Base-by-base conservation (phyloP, 1,139 yeast genomes). In the Yarrowia galli region DNA sequence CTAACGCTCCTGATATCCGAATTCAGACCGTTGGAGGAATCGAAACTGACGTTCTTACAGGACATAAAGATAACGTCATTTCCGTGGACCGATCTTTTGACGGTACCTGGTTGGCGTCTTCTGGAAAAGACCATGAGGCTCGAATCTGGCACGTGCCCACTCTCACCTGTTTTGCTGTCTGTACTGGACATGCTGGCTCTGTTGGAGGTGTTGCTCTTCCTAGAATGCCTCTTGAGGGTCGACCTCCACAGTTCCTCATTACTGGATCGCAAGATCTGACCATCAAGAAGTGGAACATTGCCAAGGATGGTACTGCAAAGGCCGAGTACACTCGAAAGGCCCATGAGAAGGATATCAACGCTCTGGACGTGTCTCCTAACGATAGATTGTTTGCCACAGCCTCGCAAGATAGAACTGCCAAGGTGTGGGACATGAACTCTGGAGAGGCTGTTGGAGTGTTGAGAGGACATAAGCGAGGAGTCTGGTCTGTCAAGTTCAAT, bases 271-370 rank as follows among this genome's bases (percentile, higher is more conserved):
- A 87, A 72, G 99, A 95, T 78, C 83, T 92, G 74, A 95, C 99
- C 0, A 85, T 95, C 46, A 95, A 95, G 77, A 89, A 89, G 78
- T 95, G 99, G 99, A 81, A 80, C 67, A 70, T 77, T 53, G 75
- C 82, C 22, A 82, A 75, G 68, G 76, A 72, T 23, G 74, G 71
- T 45, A 70, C 74, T 0, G 73, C 77, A 3, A 80, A 84, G 1
- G 88, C 97, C 3, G 89, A 87, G 60, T 95, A 89, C 78, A 95
- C 99, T 0, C 86, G 98, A 81, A 87, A 95, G 75, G 99, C 98
- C 0, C 99, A 95, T 77, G 99, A 95, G 68, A 95, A 95, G 77
- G 98, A 95, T 77, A 93, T 95, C 69, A 96, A 95, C 75, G 86
- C 96, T 3, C 80, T 96, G 67, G 97, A 92, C 71, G 83, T 95